Base-by-base conservation (phyloP, 495 filamentous ascomycete genomes). In the Annulohypoxylon maeteangense region DNA sequence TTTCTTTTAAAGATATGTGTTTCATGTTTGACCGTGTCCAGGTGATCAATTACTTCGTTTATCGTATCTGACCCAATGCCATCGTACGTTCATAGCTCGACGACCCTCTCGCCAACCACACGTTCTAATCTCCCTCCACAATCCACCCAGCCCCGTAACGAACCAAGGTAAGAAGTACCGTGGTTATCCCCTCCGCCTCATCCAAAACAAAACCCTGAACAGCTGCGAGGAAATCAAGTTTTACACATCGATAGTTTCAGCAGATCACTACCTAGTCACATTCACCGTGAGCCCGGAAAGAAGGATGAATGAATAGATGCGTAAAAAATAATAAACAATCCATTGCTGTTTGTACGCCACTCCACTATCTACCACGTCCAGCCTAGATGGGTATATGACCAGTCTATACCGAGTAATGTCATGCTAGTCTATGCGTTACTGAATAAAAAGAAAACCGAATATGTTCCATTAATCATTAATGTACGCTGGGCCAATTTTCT, bases 311-410 rank as follows among this genome's bases (percentile, higher is more conserved):
- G n/a, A 23, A 7, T 7, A 16, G 1, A 47, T 0, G 3, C 10
- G 45, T 40, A 7, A 54, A 22, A 42, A 29, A 44, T 14, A 23
- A 22, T 14, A 23, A 22, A 16, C 5, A 50, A 50, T 57, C 16
- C 32, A 57, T 29, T 42, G 22, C 40, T 65, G 40, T 65, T 32
- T 54, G 16, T 54, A 65, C 62, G 62, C 51, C 51, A 12, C 36
- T 20, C 51, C 51, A 12, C 50, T 32, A 31, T 50, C 44, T 48
- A 66, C 45, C 12, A 45, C 60, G 32, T 27, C 45, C 34, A 55
- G 34, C 65, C 55, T 34, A 42, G 14, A 44, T 59, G 63, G 63
- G 64, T 67, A 67, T 67, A 67, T 61, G 55, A 45, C 65, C 65
- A 62, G 51, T 66, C 51, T 66, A 58, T 61, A 61, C 57, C 57